Evolutionary conservation across 495 filamentous ascomycete species (phyloP).

Genomic region (Xylaria grammica): DNA sequence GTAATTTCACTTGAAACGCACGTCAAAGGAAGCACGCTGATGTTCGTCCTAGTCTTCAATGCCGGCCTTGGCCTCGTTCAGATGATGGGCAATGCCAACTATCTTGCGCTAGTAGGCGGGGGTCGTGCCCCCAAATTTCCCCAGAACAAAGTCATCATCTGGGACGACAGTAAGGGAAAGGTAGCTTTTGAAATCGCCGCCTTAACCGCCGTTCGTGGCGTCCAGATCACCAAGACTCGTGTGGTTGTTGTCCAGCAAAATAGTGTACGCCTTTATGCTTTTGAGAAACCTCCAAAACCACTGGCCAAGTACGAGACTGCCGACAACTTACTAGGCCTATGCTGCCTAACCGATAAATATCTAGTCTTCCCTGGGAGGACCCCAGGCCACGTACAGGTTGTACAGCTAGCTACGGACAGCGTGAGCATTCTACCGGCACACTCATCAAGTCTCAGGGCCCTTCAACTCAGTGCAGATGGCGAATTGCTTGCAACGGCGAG

Average conservation of each 20-base stretch:
- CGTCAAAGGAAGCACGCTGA: not conserved
- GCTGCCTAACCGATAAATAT: conserved; percentile 71
- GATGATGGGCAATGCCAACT: conserved; percentile 89
- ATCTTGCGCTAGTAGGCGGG: conserved; percentile 87
- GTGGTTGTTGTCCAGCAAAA: conserved; percentile 84
- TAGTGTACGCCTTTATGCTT: conserved; percentile 80
- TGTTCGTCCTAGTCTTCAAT: conserved; percentile 68
- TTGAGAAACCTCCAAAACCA: conserved; percentile 75
- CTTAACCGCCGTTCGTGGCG: conserved; percentile 71
- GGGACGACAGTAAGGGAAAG: conserved; percentile 86
- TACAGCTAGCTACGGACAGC: conserved; percentile 79
- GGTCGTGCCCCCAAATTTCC: conserved; percentile 86
- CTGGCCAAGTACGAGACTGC: conserved; percentile 81
- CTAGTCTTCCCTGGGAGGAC: conserved; percentile 85
- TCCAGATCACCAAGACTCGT: conserved; percentile 75
- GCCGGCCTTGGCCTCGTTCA: conserved; percentile 82
- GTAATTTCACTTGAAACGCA: conserved; percentile 24
- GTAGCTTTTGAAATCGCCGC: conserved; percentile 63
- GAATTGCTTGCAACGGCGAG: conserved; percentile 88
- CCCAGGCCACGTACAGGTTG: conserved; percentile 87
- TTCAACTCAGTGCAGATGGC: conserved; percentile 80
- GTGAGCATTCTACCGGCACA: conserved; percentile 96
- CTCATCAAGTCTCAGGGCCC: conserved; percentile 74
- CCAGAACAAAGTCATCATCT: conserved; percentile 90
- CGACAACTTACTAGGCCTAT: conserved; percentile 84